These are phyloP conservation scores for Ophiostoma angusticollis DNA, from an alignment of 2,329 filamentous ascomycete genomes.

Conservation along the genomic window DNA sequence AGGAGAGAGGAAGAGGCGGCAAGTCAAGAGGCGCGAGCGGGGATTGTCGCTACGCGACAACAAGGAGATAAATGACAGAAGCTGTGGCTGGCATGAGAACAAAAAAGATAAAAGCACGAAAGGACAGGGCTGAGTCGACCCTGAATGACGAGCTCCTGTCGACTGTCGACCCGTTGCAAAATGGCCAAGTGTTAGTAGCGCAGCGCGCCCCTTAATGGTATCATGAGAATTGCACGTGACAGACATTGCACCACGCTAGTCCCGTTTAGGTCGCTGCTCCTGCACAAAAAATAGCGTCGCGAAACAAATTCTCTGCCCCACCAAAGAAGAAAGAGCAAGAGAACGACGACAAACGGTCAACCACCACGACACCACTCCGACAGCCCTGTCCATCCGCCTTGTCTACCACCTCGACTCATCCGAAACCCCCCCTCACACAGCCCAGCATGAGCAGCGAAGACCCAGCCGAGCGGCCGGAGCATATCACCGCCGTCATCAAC, in stretches of 20 bases:
- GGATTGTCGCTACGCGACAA: no score
- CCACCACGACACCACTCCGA: conserved; percentile 12
- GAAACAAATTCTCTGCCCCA: conserved; percentile 9
- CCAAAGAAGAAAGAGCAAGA: conserved; percentile 2
- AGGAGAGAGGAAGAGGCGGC: no score
- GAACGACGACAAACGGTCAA: conserved; percentile 1
- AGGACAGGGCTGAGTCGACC: no score
- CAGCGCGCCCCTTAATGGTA: no score
- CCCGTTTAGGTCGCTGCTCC: conserved; percentile 7
- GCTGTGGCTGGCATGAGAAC: no score
- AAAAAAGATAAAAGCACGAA: no score
- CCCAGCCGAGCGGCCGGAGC: conserved; percentile 79
- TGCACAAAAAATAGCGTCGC: conserved; percentile 12
- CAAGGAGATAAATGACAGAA: no score
- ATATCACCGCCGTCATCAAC: conserved; percentile 88
- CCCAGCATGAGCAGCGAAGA: conserved; percentile 62
- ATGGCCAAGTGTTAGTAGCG: no score
- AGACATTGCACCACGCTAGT: conserved; percentile 1
- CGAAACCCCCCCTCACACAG: background rate
- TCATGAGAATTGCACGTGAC: background rate
- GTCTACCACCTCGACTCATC: background rate
- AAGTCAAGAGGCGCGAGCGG: no score
- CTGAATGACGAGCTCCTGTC: no score
- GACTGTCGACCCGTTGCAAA: no score
- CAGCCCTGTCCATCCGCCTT: conserved; percentile 6